These are phyloP conservation scores for Vigna angularis DNA, from an alignment of 306 rosid species.

Conservation along the genomic window DNA sequence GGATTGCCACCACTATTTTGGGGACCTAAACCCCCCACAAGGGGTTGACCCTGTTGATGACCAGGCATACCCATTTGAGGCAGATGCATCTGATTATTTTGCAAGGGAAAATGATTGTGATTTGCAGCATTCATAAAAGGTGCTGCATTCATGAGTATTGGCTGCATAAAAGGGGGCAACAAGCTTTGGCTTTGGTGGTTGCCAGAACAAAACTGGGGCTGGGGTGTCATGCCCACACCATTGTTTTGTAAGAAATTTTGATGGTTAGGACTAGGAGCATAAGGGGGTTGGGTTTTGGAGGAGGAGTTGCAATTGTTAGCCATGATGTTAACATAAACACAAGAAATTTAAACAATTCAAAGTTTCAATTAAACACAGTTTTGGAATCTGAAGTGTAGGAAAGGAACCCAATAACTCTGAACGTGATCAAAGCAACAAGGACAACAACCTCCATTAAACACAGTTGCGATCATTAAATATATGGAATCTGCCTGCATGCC, in stretches of 20 bases:
- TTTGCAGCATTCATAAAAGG: constrained; percentile 56
- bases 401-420: not conserved
- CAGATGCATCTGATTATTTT: constrained; percentile 55
- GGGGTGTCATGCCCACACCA: constrained; percentile 55
- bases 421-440: not conserved
- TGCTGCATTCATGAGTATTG: constrained; percentile 49
- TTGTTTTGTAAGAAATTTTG: constrained; percentile 57
- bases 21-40: constrained; percentile 52
- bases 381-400: not conserved
- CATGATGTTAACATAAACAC: constrained; percentile 32
- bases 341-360: not conserved
- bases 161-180: constrained; percentile 51
- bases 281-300: constrained; percentile 53
- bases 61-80: constrained; percentile 52
- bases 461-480: too few relatives aligned
- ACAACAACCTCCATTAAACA: not conserved
- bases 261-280: constrained; percentile 42
- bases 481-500: too few relatives aligned
- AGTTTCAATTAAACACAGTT: not conserved
- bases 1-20: constrained; percentile 51
- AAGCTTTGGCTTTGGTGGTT: constrained; percentile 49
- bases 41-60: constrained; percentile 52
- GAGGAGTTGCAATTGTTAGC: constrained; percentile 31
- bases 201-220: constrained; percentile 53
- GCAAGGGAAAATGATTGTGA: constrained; percentile 52